Evolutionary conservation across 805 yeast genomes (phyloP).

Genomic region (Saccharomycopsis babjevae): DNA sequence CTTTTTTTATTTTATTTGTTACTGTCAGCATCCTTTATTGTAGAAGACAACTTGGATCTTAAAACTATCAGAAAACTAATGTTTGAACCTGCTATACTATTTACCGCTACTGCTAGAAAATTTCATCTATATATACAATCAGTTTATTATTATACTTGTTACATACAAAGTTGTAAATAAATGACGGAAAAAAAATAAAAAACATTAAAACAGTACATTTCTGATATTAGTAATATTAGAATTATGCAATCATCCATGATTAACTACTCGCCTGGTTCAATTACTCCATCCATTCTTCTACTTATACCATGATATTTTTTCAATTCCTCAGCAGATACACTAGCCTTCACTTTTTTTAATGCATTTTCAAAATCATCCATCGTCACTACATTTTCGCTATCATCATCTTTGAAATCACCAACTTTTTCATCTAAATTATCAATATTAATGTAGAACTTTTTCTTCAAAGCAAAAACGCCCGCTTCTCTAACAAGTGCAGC

Average conservation of each 20-base stretch:
- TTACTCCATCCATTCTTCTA: conserved; percentile 37
- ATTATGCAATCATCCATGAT: too few relatives aligned
- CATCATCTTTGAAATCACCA: conserved; percentile 25
- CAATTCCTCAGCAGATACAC: conserved; percentile 82
- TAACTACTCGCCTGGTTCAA: conserved; percentile 9
- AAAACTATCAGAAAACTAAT: background rate
- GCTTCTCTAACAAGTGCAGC: conserved; percentile 90
- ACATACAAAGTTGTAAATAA: too few relatives aligned
- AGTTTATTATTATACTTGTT: too few relatives aligned
- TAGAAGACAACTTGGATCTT: background rate
- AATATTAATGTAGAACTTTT: conserved; percentile 49
- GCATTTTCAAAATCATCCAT: conserved; percentile 62
- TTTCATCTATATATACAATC: too few relatives aligned
- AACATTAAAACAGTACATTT: too few relatives aligned
- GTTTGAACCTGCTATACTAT: background rate
- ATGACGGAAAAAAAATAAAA: too few relatives aligned
- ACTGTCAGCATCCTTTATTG: background rate
- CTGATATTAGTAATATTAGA: too few relatives aligned
- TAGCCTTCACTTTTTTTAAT: conserved; percentile 67
- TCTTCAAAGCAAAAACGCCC: conserved; percentile 78
- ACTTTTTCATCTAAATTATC: conserved; percentile 38
- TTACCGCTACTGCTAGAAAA: too few relatives aligned
- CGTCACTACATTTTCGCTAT: conserved; percentile 43
- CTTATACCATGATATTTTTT: conserved; percentile 64
- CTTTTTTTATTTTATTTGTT: background rate